Percentiles rank a stretch among this genome's conserved stretches.
phyloP scores from a whole-genome alignment of 163 green algal species.

The Scenedesmus sp. region DNA sequence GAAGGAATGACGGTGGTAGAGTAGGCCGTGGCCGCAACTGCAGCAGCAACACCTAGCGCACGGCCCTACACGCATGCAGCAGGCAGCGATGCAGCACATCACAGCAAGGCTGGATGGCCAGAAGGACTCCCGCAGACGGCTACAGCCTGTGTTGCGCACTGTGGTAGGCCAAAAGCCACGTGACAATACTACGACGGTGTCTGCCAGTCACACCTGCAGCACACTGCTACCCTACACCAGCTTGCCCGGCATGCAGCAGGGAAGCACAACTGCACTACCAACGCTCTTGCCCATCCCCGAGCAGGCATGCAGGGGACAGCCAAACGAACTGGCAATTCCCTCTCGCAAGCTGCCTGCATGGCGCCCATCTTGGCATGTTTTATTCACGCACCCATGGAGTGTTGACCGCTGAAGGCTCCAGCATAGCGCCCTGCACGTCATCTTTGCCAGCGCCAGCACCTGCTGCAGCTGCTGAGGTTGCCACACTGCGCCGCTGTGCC shows the following conservation, averaged over 20 bases:
- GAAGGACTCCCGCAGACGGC: neutral
- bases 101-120: neutral
- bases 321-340: neutral
- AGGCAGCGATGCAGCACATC: neutral
- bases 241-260: too few relatives aligned
- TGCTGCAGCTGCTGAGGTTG: constrained; percentile 26
- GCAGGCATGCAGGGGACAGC: too few relatives aligned
- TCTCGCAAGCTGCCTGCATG: neutral
- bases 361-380: neutral
- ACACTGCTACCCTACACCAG: too few relatives aligned
- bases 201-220: too few relatives aligned
- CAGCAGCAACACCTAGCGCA: constrained; percentile 38
- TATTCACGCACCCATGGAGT: constrained; percentile 29
- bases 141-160: neutral
- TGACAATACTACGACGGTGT: too few relatives aligned
- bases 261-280: too few relatives aligned
- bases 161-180: too few relatives aligned
- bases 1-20: constrained; percentile 40
- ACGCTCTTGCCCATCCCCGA: too few relatives aligned
- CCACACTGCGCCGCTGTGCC: neutral
- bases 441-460: constrained; percentile 10
- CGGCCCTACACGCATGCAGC: constrained; percentile 22
- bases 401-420: constrained; percentile 50
- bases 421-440: constrained; percentile 50
- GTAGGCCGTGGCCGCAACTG: constrained; percentile 32